Evolutionary conservation across 2,329 filamentous ascomycete genomes (phyloP).

Genomic region (Cyanodermella asteris): DNA sequence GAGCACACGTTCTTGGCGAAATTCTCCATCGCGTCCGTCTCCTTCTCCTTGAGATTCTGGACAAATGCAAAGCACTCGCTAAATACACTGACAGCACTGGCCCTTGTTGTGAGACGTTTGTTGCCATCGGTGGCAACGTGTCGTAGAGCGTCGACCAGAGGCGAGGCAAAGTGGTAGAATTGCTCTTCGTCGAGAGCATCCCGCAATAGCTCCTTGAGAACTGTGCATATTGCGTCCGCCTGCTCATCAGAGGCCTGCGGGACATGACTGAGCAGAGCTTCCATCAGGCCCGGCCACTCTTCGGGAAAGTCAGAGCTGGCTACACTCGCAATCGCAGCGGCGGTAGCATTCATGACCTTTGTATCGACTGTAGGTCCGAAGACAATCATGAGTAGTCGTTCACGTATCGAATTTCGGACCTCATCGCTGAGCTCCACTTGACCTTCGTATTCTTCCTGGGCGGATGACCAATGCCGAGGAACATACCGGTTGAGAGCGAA

Average conservation of each 20-base stretch:
- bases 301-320: slow-evolving; percentile 85
- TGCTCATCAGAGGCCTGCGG: slow-evolving; percentile 54
- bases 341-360: slow-evolving; percentile 75
- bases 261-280: slow-evolving; percentile 56
- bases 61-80: slow-evolving; percentile 73
- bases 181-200: slow-evolving; percentile 85
- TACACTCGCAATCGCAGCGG: slow-evolving; percentile 81
- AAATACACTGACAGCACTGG: slow-evolving; percentile 76
- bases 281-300: slow-evolving; percentile 77
- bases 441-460: slow-evolving; percentile 48
- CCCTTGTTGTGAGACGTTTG: slow-evolving; percentile 54
- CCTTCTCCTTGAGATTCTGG: too few relatives aligned
- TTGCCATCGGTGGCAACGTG: slow-evolving; percentile 56
- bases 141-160: slow-evolving; percentile 68
- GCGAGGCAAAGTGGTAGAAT: slow-evolving; percentile 73
- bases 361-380: slow-evolving; percentile 52
- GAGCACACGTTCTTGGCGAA: slow-evolving; percentile 76
- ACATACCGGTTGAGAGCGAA: slow-evolving; percentile 66
- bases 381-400: slow-evolving; percentile 54
- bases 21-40: slow-evolving; percentile 86
- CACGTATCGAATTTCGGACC: slow-evolving; percentile 51
- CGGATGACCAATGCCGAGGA: slow-evolving; percentile 59
- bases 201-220: slow-evolving; percentile 75
- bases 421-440: slow-evolving; percentile 48
- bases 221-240: slow-evolving; percentile 71